Evolutionary conservation across 495 filamentous ascomycete genomes (phyloP), one percentile per base, ranked within the genome.

Genomic region (Aspergillus biplanus): DNA sequence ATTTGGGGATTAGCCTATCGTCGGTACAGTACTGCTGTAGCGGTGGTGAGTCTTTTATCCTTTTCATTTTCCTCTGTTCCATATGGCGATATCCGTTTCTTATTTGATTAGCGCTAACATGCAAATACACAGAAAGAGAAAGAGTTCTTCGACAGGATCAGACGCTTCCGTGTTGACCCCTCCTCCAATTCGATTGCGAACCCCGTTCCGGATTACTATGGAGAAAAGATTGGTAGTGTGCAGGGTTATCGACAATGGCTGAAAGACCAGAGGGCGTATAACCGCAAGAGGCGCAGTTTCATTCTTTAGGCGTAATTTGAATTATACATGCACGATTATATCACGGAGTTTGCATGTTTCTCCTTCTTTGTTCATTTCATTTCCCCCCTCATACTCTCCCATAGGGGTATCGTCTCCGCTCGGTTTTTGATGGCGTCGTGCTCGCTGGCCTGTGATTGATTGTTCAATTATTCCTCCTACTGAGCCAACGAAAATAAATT

Each of bases 211-310:
- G 87, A 89, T 66, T 89, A 89, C 71, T 85, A 85, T 56, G 82
- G 95, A 55, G 95, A 99, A 82, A 97, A 97, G 85, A 97, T 99
- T 73, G 90, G 89, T 15, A 96, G 92, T 66, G 91, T 99, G 42
- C 85, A 86, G 61, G 93, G 90, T 54, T 99, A 97, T 70, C 78
- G 96, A 67, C 88, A 90, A 73, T 99, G 95, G 95, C 77, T 99
- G 72, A 97, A 94, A 82, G 95, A 99, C 73, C 96, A 98, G 82
- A 77, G 93, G 52, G 92, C 93, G n/a, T 99, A 95, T 76, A 97
- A 96, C 79, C 87, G 89, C 78, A 97, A 97, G 85, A 88, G 90
- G 69, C 84, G 85, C 54, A 87, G 78, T 65, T 91, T 85, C 66
- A 80, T 86, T 61, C 52, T 66, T 12, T 81, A 73, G 67, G 50